Conservation (phyloP, 1,284 basidiomycete species). For the Cutaneotrichosporon cutaneum region DNA sequence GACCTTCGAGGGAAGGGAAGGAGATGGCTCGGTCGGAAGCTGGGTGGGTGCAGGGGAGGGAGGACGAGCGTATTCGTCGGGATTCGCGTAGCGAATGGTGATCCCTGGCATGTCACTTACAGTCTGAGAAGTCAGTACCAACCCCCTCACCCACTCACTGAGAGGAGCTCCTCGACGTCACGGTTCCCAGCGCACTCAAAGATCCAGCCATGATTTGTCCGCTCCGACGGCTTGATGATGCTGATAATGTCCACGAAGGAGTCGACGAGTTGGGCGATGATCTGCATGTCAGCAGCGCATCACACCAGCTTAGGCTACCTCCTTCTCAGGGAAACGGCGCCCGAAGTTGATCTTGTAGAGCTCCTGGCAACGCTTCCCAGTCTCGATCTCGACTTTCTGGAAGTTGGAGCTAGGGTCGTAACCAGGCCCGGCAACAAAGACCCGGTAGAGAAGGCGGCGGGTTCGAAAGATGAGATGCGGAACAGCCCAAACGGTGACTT, state of each 20-base stretch:
- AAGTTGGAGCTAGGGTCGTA: background rate
- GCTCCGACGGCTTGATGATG: background rate
- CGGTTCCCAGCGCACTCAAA: conserved; percentile 23
- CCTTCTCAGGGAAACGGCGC: conserved; percentile 26
- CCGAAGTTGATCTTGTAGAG: conserved; percentile 21
- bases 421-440: background rate
- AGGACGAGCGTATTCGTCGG: conserved; percentile 3
- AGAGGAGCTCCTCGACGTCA: conserved; percentile 15
- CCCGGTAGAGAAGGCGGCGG: background rate
- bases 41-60: conserved; percentile 2
- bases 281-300: conserved; percentile 18
- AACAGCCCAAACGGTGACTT: conserved; percentile 1
- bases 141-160: background rate
- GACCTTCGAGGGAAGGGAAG: no score
- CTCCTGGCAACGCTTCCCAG: background rate
- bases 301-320: conserved; percentile 26
- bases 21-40: background rate
- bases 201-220: conserved; percentile 28
- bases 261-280: conserved; percentile 33
- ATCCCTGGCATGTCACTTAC: conserved; percentile 13
- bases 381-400: background rate
- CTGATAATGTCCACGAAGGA: conserved; percentile 34
- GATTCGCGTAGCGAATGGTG: background rate
- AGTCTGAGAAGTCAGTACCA: conserved; percentile 18
- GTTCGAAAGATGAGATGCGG: background rate